Conservation (phyloP, 805 yeast genomes). For the Yarrowia keelungensis region DNA sequence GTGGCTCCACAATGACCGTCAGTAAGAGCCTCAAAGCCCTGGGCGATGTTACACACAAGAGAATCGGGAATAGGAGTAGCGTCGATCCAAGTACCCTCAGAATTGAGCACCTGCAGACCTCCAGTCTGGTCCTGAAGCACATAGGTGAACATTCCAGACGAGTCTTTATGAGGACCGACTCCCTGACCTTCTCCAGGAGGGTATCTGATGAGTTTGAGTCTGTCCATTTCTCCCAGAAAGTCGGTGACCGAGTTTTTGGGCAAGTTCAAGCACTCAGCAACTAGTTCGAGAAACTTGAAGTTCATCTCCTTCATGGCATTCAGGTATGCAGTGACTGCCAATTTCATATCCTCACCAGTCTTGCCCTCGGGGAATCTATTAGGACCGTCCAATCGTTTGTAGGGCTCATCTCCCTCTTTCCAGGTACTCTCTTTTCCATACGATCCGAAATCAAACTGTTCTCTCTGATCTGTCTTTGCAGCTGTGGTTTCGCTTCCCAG, state of each 20-base stretch:
- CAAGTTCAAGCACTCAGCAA: slow-evolving; percentile 64
- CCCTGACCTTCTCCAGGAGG: slow-evolving; percentile 58
- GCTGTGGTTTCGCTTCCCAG: slow-evolving; percentile 67
- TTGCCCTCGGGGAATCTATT: slow-evolving; percentile 59
- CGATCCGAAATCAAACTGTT: slow-evolving; percentile 67
- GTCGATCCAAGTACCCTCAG: slow-evolving; percentile 63
- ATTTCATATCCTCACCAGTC: slow-evolving; percentile 55
- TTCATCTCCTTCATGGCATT: slow-evolving; percentile 57
- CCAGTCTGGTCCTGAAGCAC: slow-evolving; percentile 63
- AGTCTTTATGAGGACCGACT: slow-evolving; percentile 71
- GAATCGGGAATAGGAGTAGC: slow-evolving; percentile 59
- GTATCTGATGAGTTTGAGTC: slow-evolving; percentile 65
- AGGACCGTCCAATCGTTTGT: slow-evolving; percentile 61
- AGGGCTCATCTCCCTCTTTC: slow-evolving; percentile 48
- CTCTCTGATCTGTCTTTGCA: slow-evolving; percentile 62
- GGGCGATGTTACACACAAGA: slow-evolving; percentile 66
- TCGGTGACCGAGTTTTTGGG: slow-evolving; percentile 55
- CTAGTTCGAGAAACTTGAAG: slow-evolving; percentile 54
- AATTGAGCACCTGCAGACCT: slow-evolving; percentile 63
- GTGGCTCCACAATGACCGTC: slow-evolving; percentile 67
- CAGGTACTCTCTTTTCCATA: slow-evolving; percentile 53
- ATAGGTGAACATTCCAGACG: slow-evolving; percentile 64
- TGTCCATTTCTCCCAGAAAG: slow-evolving; percentile 59
- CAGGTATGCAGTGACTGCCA: slow-evolving; percentile 54
- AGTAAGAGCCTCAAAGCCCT: slow-evolving; percentile 65